Base-by-base conservation (phyloP, 805 yeast species). In the Saccharomycopsis oosterbeekiorum region DNA sequence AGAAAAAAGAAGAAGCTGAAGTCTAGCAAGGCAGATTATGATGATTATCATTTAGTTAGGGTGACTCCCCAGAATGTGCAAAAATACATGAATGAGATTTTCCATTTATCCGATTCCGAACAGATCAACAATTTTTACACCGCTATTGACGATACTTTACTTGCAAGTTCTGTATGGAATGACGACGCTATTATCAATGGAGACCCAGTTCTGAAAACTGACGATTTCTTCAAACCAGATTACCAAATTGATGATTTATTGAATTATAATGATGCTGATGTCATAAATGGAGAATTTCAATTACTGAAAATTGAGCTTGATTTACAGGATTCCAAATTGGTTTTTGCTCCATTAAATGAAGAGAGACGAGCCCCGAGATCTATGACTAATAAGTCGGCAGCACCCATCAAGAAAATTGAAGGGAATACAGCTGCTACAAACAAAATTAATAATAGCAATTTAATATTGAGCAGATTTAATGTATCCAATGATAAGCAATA, bases 401-500 rank as follows among this genome's bases (percentile, higher is more conserved):
- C 92, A 2, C 71, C 78, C 1, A 80, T 75, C 62, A 88, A 85
- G 56, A 79, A 79, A 64, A 5, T 21, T 12, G 34, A 47, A 21
- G 21, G n/a, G 26, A 12, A 21, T 21, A 6, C 34, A 6, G 34
- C 34, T 6, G n/a, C 26, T 42, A 12, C 21, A 11, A 47, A 34
- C 53, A 47, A 21, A 11, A 17, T 6, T 14, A 47, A 24, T 12
- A 21, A 19, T 3, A 26, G 53, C 4, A 24, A 24, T 70, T 77
- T 36, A 67, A 89, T 21, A 78, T 80, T 42, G 71, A 78, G 34
- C 62, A 85, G 87, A 65, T 90, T 88, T 73, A 88, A 89, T 70
- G 80, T 93, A 47, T 91, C 97, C 8, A 94, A 94, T 73, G 99
- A 94, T 72, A 80, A 82, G 54, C 88, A 86, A 53, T 94, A 94